Base-by-base conservation (phyloP, 139 green algal genomes). In the Picochlorum sp. region DNA sequence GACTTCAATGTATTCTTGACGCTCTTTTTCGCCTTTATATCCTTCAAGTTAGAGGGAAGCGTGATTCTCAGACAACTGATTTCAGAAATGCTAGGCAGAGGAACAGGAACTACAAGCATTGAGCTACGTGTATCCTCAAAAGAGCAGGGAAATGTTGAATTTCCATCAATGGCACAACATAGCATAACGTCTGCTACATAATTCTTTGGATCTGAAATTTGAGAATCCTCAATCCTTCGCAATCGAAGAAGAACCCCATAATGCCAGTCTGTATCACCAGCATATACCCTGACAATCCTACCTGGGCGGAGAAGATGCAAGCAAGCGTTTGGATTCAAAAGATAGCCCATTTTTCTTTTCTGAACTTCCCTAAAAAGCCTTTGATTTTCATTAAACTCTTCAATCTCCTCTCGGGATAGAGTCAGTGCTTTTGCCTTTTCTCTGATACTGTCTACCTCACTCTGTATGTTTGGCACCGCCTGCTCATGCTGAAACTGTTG, bases 401-500 rank as follows among this genome's bases (percentile, higher is more conserved):
- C 23, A 58, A 56, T 68, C n/a, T 21, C 47, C 7, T 21, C 18
- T 21, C 64, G 59, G 1, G 69, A 68, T 9, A 73, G 47, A 24
- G 38, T 69, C 20, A 49, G 44, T 41, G 45, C 49, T 16, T 65
- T 51, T 4, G 66, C 58, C 21, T 78, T 73, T 13, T 64, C 45
- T 28, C 60, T 62, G 37, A 76, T 59, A 1, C 57, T 54, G 46
- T 62, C 62, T 30, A 74, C 28, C 47, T 61, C 38, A 24, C 26
- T 58, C 45, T 77, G 56, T 46, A 84, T 28, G n/a, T 68, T 7
- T 15, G 66, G 62, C 60, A 84, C 61, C 66, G 72, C 62, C 30
- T 56, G 41, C 77, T 95, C 86, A 58, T 89, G 82, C 78, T 97
- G 92, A 69, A 94, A 98, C 79, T 98, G 89, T 62, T 92, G 79